Conservation (phyloP, 805 yeast genomes). For the Yarrowia osloensis region DNA sequence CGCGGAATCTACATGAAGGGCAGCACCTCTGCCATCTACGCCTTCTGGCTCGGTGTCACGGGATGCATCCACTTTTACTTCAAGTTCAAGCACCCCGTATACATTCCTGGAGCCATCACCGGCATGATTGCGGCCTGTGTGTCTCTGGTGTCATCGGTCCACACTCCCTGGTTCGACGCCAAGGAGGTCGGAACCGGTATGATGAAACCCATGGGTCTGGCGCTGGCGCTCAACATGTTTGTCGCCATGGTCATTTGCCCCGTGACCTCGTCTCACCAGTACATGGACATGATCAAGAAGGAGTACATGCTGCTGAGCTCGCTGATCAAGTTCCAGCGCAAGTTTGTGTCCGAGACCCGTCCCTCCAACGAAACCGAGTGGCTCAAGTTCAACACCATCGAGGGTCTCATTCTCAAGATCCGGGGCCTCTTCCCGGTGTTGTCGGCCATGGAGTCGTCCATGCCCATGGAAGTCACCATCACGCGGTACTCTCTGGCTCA, state of each 20-base stretch:
- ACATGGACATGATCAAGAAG: slow-evolving; percentile 33
- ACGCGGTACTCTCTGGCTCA: slow-evolving; percentile 14
- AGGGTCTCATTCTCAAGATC: slow-evolving; percentile 8
- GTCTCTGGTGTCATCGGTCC: slow-evolving; percentile 28
- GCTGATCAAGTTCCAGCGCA: slow-evolving; percentile 28
- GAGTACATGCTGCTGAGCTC: slow-evolving; percentile 33
- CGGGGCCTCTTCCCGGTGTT: slow-evolving; percentile 32
- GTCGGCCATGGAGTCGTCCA: slow-evolving; percentile 32
- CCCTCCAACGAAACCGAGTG: slow-evolving; percentile 33
- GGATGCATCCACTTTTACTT: neutral
- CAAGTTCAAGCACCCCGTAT: slow-evolving; percentile 33
- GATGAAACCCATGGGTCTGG: slow-evolving; percentile 38
- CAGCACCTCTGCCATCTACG: neutral
- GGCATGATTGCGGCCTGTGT: slow-evolving; percentile 37
- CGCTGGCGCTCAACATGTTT: slow-evolving; percentile 36
- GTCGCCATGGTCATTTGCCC: slow-evolving; percentile 39
- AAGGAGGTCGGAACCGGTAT: slow-evolving; percentile 35
- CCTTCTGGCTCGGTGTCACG: slow-evolving; percentile 21
- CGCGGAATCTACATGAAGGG: slow-evolving; percentile 7
- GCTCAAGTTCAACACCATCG: slow-evolving; percentile 22
- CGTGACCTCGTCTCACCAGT: slow-evolving; percentile 37
- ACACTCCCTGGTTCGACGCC: slow-evolving; percentile 37
- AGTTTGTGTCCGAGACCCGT: slow-evolving; percentile 24
- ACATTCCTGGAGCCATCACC: slow-evolving; percentile 37
- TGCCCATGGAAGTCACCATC: slow-evolving; percentile 37